Conservation (phyloP, 2,329 filamentous ascomycete species). For the Penicillium corylophilum region DNA sequence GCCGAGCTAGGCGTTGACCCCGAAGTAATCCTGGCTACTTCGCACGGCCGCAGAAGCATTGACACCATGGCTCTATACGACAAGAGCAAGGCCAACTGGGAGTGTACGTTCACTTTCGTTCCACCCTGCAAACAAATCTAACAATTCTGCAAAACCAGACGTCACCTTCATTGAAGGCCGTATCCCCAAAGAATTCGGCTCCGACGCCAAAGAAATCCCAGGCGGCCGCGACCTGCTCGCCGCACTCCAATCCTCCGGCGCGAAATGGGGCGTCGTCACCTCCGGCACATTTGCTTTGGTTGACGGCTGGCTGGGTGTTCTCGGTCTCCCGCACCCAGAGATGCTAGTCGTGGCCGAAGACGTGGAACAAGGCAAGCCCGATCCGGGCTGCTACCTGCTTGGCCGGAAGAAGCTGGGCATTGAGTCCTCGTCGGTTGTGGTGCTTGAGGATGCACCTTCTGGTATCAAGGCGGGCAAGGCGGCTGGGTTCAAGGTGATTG, state of each 20-base stretch:
- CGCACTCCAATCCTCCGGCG: conserved; percentile 59
- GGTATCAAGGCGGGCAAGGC: conserved; percentile 81
- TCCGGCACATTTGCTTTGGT: conserved; percentile 68
- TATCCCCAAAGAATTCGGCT: conserved; percentile 73
- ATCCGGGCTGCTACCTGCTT: conserved; percentile 71
- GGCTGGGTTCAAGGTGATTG: conserved; percentile 81
- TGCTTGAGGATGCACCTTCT: conserved; percentile 86
- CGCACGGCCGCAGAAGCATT: conserved; percentile 86
- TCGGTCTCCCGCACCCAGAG: conserved; percentile 64
- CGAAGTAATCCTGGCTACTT: conserved; percentile 81
- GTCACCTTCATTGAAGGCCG: conserved; percentile 73
- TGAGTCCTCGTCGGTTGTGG: conserved; percentile 60
- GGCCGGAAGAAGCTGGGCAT: conserved; percentile 62
- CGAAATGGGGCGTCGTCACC: conserved; percentile 81
- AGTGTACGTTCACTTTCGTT: conserved; percentile 64
- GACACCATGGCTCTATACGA: conserved; percentile 78
- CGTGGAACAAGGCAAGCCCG: conserved; percentile 72
- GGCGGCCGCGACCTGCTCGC: conserved; percentile 72
- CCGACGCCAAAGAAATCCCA: conserved; percentile 80
- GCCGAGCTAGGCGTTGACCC: conserved; percentile 80
- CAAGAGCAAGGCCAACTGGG: conserved; percentile 85
- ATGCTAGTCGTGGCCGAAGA: conserved; percentile 74
- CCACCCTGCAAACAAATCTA: neutral
- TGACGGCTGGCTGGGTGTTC: conserved; percentile 67
- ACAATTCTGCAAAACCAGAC: conserved; percentile 52